Evolutionary conservation across 305 asterid species (phyloP).

Genomic region (Coffea humblotiana): DNA sequence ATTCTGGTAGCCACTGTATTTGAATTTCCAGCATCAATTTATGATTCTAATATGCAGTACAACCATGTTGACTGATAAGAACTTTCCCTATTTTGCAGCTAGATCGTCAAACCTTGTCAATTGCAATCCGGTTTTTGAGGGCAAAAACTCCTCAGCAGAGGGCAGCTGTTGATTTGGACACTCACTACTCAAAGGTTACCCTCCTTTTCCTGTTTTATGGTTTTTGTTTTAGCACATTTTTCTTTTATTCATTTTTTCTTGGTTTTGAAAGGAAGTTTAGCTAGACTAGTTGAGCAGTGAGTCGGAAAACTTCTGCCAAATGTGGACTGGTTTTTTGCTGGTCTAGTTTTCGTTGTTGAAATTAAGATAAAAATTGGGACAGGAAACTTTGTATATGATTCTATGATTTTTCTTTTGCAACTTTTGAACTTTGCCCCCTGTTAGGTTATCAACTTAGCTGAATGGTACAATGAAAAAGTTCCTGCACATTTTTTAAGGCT

Average conservation of each 20-base stretch:
- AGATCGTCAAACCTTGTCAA: conserved; percentile 69
- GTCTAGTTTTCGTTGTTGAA: neutral
- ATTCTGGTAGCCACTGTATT: neutral
- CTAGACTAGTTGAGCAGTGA: neutral
- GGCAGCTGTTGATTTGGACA: conserved; percentile 98
- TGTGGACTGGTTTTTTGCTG: neutral
- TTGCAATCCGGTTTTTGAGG: conserved; percentile 82
- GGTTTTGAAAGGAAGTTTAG: neutral
- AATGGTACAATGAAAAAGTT: neutral
- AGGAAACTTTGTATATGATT: neutral
- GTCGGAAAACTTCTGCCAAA: neutral
- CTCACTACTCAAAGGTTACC: conserved; percentile 83
- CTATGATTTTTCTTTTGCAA: neutral
- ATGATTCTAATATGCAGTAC: neutral
- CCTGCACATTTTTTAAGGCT: neutral
- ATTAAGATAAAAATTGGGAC: neutral
- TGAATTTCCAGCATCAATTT: conserved; percentile 8
- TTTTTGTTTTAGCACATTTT: neutral
- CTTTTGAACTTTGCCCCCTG: conserved; percentile 4
- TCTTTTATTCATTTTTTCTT: neutral
- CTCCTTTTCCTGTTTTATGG: neutral
- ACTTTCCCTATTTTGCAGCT: conserved; percentile 53
- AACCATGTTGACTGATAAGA: neutral
- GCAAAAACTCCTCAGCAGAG: conserved; percentile 98
- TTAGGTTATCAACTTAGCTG: neutral